Evolutionary conservation across 805 yeast species (phyloP).

Genomic region (Debaryomyces prosopidis): DNA sequence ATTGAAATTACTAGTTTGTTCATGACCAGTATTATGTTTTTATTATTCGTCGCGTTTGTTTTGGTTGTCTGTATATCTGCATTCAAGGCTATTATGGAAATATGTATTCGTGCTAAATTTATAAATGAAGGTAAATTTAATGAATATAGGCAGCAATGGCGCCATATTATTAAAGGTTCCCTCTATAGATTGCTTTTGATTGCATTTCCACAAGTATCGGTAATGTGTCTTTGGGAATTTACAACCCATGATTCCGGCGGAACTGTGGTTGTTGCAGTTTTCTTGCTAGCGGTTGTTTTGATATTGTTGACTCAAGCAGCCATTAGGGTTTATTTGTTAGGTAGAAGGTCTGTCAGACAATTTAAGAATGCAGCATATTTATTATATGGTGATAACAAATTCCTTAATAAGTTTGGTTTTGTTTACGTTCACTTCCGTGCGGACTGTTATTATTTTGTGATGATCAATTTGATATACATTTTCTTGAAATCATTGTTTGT

Average conservation of each 20-base stretch:
- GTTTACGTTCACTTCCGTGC: conserved; percentile 90
- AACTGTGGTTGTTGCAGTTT: conserved; percentile 73
- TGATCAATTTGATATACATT: conserved; percentile 62
- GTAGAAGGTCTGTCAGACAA: conserved; percentile 65
- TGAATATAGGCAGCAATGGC: conserved; percentile 83
- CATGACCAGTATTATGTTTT: conserved; percentile 82
- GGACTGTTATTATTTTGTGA: conserved; percentile 79
- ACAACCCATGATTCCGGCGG: conserved; percentile 84
- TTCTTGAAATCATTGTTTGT: conserved; percentile 78
- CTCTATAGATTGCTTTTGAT: conserved; percentile 79
- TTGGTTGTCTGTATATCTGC: conserved; percentile 54
- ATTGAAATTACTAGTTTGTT: conserved; percentile 87
- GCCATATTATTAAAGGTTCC: conserved; percentile 82
- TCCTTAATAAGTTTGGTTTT: conserved; percentile 88
- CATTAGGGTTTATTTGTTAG: conserved; percentile 68
- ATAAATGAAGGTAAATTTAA: conserved; percentile 66
- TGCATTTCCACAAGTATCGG: conserved; percentile 83
- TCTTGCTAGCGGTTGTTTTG: conserved; percentile 58
- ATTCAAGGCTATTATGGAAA: conserved; percentile 72
- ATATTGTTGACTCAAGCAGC: conserved; percentile 73
- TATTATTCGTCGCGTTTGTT: conserved; percentile 71
- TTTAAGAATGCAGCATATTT: conserved; percentile 92
- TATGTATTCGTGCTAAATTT: conserved; percentile 54
- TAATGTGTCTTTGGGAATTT: conserved; percentile 88
- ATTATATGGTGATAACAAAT: conserved; percentile 77